Percentiles rank a stretch among this genome's conserved stretches.
Evolutionary conservation across 1,284 basidiomycete genomes (phyloP).

Genomic region (Melampsora americana): DNA sequence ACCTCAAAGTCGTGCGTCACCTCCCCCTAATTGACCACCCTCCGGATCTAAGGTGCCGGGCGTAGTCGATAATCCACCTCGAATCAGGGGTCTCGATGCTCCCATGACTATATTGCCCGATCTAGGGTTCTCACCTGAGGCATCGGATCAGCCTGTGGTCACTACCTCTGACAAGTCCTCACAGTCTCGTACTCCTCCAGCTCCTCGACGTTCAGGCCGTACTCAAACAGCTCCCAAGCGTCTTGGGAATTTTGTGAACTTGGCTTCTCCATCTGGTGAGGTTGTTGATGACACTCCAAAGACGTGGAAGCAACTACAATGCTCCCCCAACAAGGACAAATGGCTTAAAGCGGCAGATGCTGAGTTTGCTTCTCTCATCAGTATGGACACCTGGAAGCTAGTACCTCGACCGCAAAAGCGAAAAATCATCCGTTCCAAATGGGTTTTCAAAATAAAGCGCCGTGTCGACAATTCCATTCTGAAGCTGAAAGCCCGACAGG

Average conservation of each 20-base stretch:
- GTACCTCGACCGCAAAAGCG: neutral
- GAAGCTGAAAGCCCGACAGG: constrained; percentile 17
- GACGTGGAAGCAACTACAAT: constrained; percentile 14
- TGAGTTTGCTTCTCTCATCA: neutral
- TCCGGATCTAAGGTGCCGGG: no score
- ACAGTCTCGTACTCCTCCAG: neutral
- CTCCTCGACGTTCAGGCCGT: neutral
- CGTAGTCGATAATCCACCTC: no score
- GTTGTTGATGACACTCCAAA: neutral
- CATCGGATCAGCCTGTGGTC: no score
- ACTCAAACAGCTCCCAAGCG: neutral
- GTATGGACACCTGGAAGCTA: constrained; percentile 9
- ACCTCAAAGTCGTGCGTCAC: no score
- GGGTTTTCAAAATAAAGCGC: constrained; percentile 21
- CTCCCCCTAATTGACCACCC: no score
- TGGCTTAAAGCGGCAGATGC: constrained; percentile 20
- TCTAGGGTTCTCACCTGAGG: no score
- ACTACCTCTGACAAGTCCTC: no score
- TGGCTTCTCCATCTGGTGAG: no score
- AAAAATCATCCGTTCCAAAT: constrained; percentile 3
- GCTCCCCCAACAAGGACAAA: neutral
- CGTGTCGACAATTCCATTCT: neutral
- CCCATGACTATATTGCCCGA: no score
- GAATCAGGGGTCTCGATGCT: no score
- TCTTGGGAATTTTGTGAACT: constrained; percentile 1